phyloP scores from a whole-genome alignment of 1,284 basidiomycete species.

The Fomitiporia mediterranea region DNA sequence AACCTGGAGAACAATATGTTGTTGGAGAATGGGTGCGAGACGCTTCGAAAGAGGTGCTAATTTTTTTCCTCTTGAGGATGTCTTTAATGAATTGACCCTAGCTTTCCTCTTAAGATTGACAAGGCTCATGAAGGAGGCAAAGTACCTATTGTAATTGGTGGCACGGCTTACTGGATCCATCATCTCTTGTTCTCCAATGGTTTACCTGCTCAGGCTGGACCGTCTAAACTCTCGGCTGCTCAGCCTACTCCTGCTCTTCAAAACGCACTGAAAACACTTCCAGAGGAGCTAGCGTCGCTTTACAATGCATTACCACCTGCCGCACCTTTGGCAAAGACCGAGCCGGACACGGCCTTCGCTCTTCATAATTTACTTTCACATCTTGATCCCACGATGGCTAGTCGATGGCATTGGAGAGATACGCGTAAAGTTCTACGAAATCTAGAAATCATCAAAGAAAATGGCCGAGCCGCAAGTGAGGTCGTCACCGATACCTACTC shows the following conservation, averaged over 20 bases:
- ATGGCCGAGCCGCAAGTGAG: conserved; percentile 62
- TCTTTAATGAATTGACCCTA: background rate
- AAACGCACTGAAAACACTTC: conserved; percentile 38
- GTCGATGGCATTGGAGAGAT: conserved; percentile 94
- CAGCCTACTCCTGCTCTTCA: conserved; percentile 35
- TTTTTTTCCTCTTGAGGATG: too few species aligned
- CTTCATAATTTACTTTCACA: conserved; percentile 65
- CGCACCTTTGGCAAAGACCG: conserved; percentile 44
- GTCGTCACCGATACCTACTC: conserved; percentile 63
- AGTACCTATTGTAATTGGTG: conserved; percentile 89
- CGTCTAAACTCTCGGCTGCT: conserved; percentile 12
- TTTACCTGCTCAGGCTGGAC: conserved; percentile 33
- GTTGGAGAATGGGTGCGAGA: conserved; percentile 84
- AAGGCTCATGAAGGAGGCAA: conserved; percentile 56
- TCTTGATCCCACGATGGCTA: conserved; percentile 75
- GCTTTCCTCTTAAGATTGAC: conserved; percentile 52
- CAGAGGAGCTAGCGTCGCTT: conserved; percentile 44
- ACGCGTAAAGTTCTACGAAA: conserved; percentile 85
- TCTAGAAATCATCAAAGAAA: conserved; percentile 76
- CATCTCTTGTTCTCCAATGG: conserved; percentile 82
- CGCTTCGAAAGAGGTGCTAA: conserved; percentile 59
- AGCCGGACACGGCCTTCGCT: conserved; percentile 51
- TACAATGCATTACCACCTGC: conserved; percentile 51
- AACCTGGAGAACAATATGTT: conserved; percentile 82
- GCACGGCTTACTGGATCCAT: conserved; percentile 97